These are phyloP conservation scores for Septoria petroselini DNA, from an alignment of 2,329 filamentous ascomycete genomes.

Conservation along the genomic window DNA sequence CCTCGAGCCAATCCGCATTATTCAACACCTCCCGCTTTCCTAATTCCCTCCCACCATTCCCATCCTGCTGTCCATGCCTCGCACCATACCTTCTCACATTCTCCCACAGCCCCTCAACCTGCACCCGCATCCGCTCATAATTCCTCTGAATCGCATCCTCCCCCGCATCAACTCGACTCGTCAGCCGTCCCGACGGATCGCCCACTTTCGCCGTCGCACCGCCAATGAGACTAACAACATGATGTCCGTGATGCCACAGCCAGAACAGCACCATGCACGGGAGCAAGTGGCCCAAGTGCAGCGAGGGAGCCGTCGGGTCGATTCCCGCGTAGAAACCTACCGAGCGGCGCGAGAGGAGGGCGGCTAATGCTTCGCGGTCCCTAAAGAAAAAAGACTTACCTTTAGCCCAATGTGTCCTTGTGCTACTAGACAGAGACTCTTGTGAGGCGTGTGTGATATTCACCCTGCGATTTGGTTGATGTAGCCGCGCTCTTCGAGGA, in stretches of 20 bases:
- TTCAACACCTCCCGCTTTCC: conserved; percentile 70
- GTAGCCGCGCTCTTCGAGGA: conserved; percentile 68
- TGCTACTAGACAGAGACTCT: not conserved
- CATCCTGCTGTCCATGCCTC: conserved; percentile 63
- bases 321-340: conserved; percentile 77
- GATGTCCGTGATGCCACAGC: conserved; percentile 74
- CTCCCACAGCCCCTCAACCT: conserved; percentile 68
- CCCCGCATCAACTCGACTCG: conserved; percentile 56
- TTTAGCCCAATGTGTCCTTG: not conserved
- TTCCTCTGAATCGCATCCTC: conserved; percentile 59
- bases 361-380: conserved; percentile 55
- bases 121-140: conserved; percentile 64
- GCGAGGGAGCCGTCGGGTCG: conserved; percentile 74
- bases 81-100: conserved; percentile 66
- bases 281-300: conserved; percentile 77
- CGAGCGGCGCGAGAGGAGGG: conserved; percentile 62
- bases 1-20: conserved; percentile 81
- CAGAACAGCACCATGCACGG: conserved; percentile 82
- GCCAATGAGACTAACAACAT: conserved; percentile 59
- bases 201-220: conserved; percentile 73
- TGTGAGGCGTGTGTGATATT: not conserved
- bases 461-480: conserved; percentile 74
- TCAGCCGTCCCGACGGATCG: conserved; percentile 69
- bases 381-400: conserved; percentile 26
- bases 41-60: conserved; percentile 58